Evolutionary conservation across 2,329 filamentous ascomycete species (phyloP).

Genomic region (Coniochaeta ligniaria): DNA sequence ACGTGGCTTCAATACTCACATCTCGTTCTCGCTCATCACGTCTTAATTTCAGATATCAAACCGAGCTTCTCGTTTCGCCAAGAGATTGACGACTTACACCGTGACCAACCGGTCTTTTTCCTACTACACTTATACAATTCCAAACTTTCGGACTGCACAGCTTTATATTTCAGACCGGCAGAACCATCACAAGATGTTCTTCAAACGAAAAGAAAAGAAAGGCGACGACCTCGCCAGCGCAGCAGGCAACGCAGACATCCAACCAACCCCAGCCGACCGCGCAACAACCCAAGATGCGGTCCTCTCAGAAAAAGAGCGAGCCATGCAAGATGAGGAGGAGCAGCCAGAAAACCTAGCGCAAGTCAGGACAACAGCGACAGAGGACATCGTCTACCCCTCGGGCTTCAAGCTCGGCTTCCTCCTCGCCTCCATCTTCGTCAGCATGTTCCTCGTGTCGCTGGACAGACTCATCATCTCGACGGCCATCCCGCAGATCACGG

Average conservation of each 20-base stretch:
- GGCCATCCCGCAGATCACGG: slow-evolving; percentile 30
- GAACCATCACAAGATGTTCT: not conserved
- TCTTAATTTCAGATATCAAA: no score
- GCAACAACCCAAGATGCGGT: not conserved
- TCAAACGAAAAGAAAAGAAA: not conserved
- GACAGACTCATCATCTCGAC: slow-evolving; percentile 29
- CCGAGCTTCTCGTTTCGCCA: not conserved
- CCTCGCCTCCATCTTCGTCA: slow-evolving; percentile 24
- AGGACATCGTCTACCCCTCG: slow-evolving; percentile 23
- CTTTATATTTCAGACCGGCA: not conserved
- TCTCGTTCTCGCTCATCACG: not conserved
- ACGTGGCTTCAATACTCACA: not conserved
- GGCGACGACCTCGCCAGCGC: not conserved
- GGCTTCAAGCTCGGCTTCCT: slow-evolving; percentile 23
- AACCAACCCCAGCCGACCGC: not conserved
- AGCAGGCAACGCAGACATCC: not conserved
- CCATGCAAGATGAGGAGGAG: not conserved
- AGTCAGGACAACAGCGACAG: slow-evolving; percentile 13
- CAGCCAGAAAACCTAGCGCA: slow-evolving; percentile 7
- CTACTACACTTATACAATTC: not conserved
- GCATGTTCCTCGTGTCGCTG: slow-evolving; percentile 30
- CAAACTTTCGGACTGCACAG: not conserved
- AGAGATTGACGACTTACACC: not conserved
- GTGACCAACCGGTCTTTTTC: not conserved
- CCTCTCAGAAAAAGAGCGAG: not conserved